phyloP scores from a whole-genome alignment of 164 flowering plant species.

The Vitis riparia region DNA sequence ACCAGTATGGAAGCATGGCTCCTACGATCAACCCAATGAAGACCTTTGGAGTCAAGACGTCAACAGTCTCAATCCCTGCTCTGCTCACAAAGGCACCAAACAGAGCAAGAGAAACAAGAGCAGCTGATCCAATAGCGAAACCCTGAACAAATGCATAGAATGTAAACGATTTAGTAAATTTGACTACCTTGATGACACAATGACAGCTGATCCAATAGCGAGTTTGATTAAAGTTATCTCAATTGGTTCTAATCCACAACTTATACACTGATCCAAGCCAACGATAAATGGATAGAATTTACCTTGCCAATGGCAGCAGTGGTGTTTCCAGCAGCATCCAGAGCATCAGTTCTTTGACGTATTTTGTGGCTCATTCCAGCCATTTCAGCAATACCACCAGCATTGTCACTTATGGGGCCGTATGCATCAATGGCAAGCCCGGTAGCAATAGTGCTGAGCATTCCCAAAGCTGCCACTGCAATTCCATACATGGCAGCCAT shows the following conservation, averaged over 20 bases:
- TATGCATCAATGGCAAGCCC: conserved; percentile 55
- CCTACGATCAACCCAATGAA: conserved; percentile 53
- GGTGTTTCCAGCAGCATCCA: conserved; percentile 62
- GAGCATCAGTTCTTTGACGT: conserved; percentile 49
- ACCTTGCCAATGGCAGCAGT: conserved; percentile 64
- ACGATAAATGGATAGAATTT: not conserved
- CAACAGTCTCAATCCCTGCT: conserved; percentile 39
- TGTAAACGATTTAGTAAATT: not conserved
- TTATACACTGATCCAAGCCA: too few relatives aligned
- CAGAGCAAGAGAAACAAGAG: conserved; percentile 48
- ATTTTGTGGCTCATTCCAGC: conserved; percentile 59
- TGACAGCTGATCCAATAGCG: too few relatives aligned
- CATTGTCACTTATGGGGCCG: conserved; percentile 59
- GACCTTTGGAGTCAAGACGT: conserved; percentile 48
- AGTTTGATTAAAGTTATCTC: too few relatives aligned
- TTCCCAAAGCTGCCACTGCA: conserved; percentile 50
- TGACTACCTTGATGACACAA: too few relatives aligned
- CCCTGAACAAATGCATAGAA: conserved; percentile 25
- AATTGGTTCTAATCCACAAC: too few relatives aligned
- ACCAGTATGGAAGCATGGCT: conserved; percentile 61
- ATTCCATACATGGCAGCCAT: conserved; percentile 59
- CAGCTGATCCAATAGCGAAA: conserved; percentile 57
- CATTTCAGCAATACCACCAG: conserved; percentile 62
- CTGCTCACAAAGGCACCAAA: conserved; percentile 54
- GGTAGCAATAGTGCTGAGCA: conserved; percentile 58